These are phyloP conservation scores for Rhizopogon sp. DNA, from an alignment of 768 basidiomycete species.

Conservation along the genomic window DNA sequence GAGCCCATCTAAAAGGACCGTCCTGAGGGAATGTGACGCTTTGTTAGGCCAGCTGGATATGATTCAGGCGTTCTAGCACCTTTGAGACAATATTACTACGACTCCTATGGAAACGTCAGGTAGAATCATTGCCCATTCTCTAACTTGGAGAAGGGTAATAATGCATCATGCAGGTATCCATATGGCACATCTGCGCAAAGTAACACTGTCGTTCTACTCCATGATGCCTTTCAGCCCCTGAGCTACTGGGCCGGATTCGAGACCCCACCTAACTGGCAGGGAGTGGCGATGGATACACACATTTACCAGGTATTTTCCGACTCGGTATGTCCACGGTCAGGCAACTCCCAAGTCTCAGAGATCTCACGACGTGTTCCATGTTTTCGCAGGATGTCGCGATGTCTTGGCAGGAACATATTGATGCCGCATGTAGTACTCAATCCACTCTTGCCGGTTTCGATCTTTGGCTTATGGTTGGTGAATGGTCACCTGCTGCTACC, in stretches of 20 bases:
- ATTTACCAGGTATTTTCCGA: constrained; percentile 72
- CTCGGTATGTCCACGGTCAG: constrained; percentile 33
- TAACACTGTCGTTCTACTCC: constrained; percentile 62
- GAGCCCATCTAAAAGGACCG: constrained; percentile 5
- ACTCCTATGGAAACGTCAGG: constrained; percentile 75
- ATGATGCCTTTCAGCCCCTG: constrained; percentile 77
- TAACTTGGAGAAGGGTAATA: constrained; percentile 1
- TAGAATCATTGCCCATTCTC: constrained; percentile 14
- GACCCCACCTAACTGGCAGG: constrained; percentile 45
- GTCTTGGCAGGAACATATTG: constrained; percentile 52
- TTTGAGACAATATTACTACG: constrained; percentile 59
- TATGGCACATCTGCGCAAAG: constrained; percentile 38
- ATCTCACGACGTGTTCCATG: background rate
- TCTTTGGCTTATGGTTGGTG: constrained; percentile 83
- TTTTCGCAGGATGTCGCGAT: constrained; percentile 38
- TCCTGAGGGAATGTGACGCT: background rate
- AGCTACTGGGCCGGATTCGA: constrained; percentile 66
- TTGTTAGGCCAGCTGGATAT: constrained; percentile 67
- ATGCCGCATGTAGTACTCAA: constrained; percentile 47
- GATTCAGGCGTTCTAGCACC: constrained; percentile 43
- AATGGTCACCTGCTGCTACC: constrained; percentile 77
- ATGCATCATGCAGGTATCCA: constrained; percentile 28
- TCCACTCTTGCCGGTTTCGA: constrained; percentile 45
- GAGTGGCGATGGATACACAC: constrained; percentile 78
- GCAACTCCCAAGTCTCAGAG: background rate